A percentile compares a stretch with the other conserved stretches of the same genome.
phyloP scores from a whole-genome alignment of 441 rosid genomes.

The Dalechampia spathulata region DNA sequence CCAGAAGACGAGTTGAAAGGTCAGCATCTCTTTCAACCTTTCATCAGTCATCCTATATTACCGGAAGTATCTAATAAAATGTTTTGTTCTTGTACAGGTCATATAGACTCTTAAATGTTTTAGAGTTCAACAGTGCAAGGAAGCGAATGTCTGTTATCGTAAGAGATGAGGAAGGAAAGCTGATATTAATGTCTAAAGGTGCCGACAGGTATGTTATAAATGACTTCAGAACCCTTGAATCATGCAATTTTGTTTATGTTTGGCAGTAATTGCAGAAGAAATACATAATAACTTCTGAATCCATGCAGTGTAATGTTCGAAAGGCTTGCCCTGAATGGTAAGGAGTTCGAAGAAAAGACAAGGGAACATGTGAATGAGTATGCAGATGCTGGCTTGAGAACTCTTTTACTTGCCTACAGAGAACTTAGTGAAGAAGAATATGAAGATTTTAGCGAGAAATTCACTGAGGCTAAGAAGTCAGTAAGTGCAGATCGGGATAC shows the following conservation, averaged over 20 bases:
- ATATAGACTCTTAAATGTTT: conserved; percentile 55
- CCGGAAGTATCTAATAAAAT: background rate
- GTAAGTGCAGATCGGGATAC: conserved; percentile 71
- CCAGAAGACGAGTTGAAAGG: conserved; percentile 60
- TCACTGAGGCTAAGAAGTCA: conserved; percentile 65
- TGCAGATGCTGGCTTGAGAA: conserved; percentile 96
- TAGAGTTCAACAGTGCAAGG: conserved; percentile 91
- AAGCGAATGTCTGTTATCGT: conserved; percentile 96
- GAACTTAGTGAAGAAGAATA: conserved; percentile 72
- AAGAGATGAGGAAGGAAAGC: conserved; percentile 61
- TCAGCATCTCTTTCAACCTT: conserved; percentile 16
- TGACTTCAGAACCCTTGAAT: background rate
- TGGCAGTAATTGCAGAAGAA: conserved; percentile 2
- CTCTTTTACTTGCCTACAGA: conserved; percentile 84
- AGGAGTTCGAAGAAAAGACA: conserved; percentile 57
- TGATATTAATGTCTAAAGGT: conserved; percentile 80
- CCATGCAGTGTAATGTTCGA: conserved; percentile 81
- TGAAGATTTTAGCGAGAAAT: conserved; percentile 40
- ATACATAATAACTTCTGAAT: background rate
- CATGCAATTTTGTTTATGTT: background rate
- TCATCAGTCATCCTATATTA: background rate
- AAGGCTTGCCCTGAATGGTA: conserved; percentile 60
- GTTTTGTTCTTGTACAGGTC: conserved; percentile 37
- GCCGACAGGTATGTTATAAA: conserved; percentile 68
- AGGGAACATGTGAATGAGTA: conserved; percentile 64